A percentile compares a stretch with the other conserved stretches of the same genome.
Evolutionary conservation across 495 filamentous ascomycete species (phyloP).

Genomic region (Chaetomium fimeti): DNA sequence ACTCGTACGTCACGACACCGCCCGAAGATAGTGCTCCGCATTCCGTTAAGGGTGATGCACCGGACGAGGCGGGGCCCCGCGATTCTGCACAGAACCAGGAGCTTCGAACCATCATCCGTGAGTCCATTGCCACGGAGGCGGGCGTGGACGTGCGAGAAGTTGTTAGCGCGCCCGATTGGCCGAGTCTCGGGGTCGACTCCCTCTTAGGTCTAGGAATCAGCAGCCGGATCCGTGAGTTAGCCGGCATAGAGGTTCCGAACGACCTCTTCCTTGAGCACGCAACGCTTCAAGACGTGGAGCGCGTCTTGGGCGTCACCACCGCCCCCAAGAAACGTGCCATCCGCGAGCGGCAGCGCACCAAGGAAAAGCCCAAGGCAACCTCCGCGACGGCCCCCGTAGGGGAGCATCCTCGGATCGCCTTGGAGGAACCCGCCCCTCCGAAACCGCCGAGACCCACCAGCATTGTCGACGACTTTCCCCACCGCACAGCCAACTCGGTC

Average conservation of each 20-base stretch:
- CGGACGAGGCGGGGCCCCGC: conserved; percentile 27
- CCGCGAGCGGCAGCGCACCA: conserved; percentile 36
- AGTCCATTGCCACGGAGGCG: conserved; percentile 67
- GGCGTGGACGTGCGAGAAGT: conserved; percentile 65
- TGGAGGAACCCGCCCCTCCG: conserved; percentile 35
- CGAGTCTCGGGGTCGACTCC: conserved; percentile 60
- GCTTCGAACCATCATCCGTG: conserved; percentile 53
- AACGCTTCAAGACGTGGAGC: conserved; percentile 49
- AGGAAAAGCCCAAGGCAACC: conserved; percentile 32
- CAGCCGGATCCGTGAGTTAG: conserved; percentile 59
- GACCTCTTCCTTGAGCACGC: conserved; percentile 51
- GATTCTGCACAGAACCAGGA: conserved; percentile 27
- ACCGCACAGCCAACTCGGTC: conserved; percentile 61
- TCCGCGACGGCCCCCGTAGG: conserved; percentile 12
- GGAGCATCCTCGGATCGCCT: conserved; percentile 35
- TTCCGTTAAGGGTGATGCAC: conserved; percentile 41
- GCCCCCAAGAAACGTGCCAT: conserved; percentile 39
- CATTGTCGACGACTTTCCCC: conserved; percentile 65
- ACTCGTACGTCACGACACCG: conserved; percentile 50
- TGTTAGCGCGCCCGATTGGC: conserved; percentile 48
- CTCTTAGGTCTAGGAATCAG: conserved; percentile 59
- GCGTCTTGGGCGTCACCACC: conserved; percentile 44
- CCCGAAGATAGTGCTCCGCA: conserved; percentile 46
- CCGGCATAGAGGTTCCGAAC: conserved; percentile 46
- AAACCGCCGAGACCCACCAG: conserved; percentile 44